phyloP scores from a whole-genome alignment of 352 stramenopile species.

The Thalassiosira livingstoniorum region DNA sequence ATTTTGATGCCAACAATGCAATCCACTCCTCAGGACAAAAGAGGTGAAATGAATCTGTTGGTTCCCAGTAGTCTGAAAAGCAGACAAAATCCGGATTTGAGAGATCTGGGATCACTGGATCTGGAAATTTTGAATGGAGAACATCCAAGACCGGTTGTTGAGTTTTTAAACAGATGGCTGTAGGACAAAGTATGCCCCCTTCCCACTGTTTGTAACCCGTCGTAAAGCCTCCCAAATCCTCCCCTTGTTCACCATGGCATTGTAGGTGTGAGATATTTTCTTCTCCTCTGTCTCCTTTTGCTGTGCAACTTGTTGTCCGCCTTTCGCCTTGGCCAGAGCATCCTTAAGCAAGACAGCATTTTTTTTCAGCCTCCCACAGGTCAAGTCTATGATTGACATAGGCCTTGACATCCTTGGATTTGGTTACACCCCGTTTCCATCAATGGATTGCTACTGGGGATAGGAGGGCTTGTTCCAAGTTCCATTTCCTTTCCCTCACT shows the following conservation, averaged over 20 bases:
- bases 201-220: conserved; percentile 2
- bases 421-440: background rate
- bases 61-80: conserved; percentile 16
- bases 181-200: conserved; percentile 25
- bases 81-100: background rate
- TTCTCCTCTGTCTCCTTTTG: conserved; percentile 10
- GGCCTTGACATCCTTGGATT: conserved; percentile 21
- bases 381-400: conserved; percentile 21
- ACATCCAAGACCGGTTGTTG: conserved; percentile 24
- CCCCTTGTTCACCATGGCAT: conserved; percentile 34
- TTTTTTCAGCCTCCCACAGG: conserved; percentile 27
- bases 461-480: conserved; percentile 37
- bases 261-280: conserved; percentile 17
- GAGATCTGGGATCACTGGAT: background rate
- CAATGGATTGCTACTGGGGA: conserved; percentile 33
- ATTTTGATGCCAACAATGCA: no score
- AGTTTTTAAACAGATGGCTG: conserved; percentile 35
- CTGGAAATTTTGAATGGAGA: conserved; percentile 38
- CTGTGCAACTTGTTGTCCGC: background rate
- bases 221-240: conserved; percentile 29
- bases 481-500: conserved; percentile 16
- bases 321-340: background rate
- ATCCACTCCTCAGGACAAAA: conserved; percentile 16
- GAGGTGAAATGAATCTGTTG: background rate
- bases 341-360: conserved; percentile 16